A percentile compares a stretch with the other conserved stretches of the same genome.
Conservation (phyloP, 2,329 filamentous ascomycete genomes). For the Cladophialophora carrionii region DNA sequence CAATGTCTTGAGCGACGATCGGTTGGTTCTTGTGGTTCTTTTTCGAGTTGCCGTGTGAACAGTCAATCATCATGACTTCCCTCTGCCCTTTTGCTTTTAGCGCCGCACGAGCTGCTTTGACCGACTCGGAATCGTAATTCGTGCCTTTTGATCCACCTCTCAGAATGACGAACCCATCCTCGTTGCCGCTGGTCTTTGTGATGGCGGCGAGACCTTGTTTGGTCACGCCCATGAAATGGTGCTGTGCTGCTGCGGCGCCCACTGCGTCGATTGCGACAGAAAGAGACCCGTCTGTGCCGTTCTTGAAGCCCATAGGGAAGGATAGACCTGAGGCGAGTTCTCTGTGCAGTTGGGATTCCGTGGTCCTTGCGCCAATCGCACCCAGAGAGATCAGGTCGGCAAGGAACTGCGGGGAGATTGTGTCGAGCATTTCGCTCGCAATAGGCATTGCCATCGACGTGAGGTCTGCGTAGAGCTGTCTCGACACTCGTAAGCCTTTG, state of each 20-base stretch:
- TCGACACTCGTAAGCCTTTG: conserved; percentile 84
- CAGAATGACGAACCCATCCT: conserved; percentile 95
- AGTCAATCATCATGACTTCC: conserved; percentile 92
- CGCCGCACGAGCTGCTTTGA: conserved; percentile 78
- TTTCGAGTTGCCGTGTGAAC: conserved; percentile 91
- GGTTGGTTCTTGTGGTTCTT: conserved; percentile 99
- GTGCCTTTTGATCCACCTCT: conserved; percentile 90
- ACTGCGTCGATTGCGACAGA: conserved; percentile 94
- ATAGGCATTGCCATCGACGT: conserved; percentile 93
- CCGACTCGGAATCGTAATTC: conserved; percentile 87
- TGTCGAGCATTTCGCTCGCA: conserved; percentile 96
- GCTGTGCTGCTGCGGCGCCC: conserved; percentile 84
- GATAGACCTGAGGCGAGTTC: conserved; percentile 91
- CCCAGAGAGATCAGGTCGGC: conserved; percentile 90
- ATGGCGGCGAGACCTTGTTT: conserved; percentile 96
- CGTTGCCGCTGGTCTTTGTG: conserved; percentile 90
- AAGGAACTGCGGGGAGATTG: conserved; percentile 95
- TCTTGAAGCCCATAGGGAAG: conserved; percentile 99
- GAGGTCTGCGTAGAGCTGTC: conserved; percentile 90
- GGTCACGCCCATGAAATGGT: conserved; percentile 96
- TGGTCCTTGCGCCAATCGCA: conserved; percentile 93
- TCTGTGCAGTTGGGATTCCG: conserved; percentile 92
- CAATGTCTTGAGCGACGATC: conserved; percentile 80
- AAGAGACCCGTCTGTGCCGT: conserved; percentile 90
- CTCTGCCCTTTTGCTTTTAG: conserved; percentile 73